A percentile compares a stretch with the other conserved stretches of the same genome.
Evolutionary conservation across 805 yeast genomes (phyloP).

Genomic region (Ogataea corticis): DNA sequence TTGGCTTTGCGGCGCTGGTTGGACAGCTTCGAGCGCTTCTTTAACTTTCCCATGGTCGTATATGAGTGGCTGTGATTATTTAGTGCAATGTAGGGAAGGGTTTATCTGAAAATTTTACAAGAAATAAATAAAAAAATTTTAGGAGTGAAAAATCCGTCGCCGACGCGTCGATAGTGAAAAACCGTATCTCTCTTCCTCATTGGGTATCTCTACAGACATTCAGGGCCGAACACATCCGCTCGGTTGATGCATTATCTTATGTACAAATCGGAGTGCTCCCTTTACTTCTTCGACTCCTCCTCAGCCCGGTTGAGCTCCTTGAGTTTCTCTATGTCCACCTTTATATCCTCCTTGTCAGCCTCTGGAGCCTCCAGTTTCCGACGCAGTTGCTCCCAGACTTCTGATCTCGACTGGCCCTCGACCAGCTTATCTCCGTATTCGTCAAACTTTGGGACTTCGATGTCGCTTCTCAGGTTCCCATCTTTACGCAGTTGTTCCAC

Average conservation of each 20-base stretch:
- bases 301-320: not conserved
- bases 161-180: slow-evolving; percentile 7
- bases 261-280: not conserved
- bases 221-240: too few species aligned
- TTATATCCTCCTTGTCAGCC: slow-evolving; percentile 10
- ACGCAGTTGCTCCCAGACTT: slow-evolving; percentile 21
- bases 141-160: slow-evolving; percentile 1
- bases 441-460: slow-evolving; percentile 55
- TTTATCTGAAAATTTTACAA: slow-evolving; percentile 8
- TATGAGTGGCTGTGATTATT: too few species aligned
- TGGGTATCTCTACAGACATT: too few species aligned
- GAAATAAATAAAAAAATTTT: slow-evolving; percentile 2
- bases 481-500: slow-evolving; percentile 66
- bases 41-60: slow-evolving; percentile 73
- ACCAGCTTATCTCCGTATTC: slow-evolving; percentile 39
- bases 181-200: too few species aligned
- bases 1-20: slow-evolving; percentile 24
- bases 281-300: slow-evolving; percentile 1
- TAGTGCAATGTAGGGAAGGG: not conserved
- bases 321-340: slow-evolving; percentile 5
- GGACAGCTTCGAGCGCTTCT: slow-evolving; percentile 60
- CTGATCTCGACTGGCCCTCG: slow-evolving; percentile 19
- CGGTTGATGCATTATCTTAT: not conserved
- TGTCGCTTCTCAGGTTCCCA: slow-evolving; percentile 62
- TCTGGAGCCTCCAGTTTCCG: slow-evolving; percentile 10